phyloP scores from a whole-genome alignment of 108 stramenopile genomes.

The Fistulifera pelliculosa region DNA sequence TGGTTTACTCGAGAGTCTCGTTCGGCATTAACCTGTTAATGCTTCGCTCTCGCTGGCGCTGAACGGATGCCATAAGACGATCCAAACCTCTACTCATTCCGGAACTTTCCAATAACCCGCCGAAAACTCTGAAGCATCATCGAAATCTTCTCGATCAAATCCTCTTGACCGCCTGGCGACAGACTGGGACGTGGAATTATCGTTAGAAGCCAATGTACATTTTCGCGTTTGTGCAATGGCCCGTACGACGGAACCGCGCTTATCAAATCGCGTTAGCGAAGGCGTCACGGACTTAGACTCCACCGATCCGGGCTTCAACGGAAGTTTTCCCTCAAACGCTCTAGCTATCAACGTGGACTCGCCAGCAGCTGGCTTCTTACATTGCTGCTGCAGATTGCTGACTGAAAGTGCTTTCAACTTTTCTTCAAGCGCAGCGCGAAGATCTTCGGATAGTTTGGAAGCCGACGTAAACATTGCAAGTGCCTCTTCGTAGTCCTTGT shows the following conservation, averaged over 20 bases:
- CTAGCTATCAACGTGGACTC: background rate
- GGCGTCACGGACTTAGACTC: background rate
- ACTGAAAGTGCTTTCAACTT: constrained; percentile 10
- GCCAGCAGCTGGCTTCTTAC: background rate
- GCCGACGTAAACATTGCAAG: constrained; percentile 16
- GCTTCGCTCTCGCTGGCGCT: background rate
- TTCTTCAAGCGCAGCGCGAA: constrained; percentile 16
- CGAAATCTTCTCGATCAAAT: constrained; percentile 6
- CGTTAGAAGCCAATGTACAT: too few species aligned
- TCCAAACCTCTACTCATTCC: constrained; percentile 18
- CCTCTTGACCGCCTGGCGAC: constrained; percentile 41
- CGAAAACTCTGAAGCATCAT: constrained; percentile 33
- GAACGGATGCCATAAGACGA: constrained; percentile 31
- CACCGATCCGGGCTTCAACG: background rate
- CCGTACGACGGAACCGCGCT: constrained; percentile 29
- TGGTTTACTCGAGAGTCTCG: too few species aligned
- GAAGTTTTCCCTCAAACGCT: background rate
- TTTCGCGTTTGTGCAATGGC: constrained; percentile 35
- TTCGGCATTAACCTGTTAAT: background rate
- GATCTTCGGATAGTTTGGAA: constrained; percentile 22
- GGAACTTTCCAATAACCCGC: constrained; percentile 34
- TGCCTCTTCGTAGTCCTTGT: constrained; percentile 35
- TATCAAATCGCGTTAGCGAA: constrained; percentile 20
- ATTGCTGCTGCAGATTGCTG: too few species aligned
- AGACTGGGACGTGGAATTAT: constrained; percentile 43